Conservation (phyloP, 1,139 yeast species). For the Pichia inconspicua region DNA sequence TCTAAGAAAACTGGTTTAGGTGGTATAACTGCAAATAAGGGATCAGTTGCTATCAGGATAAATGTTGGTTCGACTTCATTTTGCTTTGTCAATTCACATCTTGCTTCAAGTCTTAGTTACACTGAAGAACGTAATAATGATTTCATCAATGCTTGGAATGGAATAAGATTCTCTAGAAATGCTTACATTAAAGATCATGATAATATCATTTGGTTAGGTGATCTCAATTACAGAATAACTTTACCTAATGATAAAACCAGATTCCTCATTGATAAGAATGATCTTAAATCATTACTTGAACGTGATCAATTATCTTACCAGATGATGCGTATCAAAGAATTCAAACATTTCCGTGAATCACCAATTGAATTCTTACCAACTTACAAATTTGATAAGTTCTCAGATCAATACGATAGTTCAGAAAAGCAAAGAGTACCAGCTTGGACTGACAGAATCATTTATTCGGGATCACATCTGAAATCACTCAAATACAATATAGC, state of each 20-base stretch:
- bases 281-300: constrained; percentile 49
- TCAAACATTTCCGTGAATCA: constrained; percentile 54
- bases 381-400: constrained; percentile 84
- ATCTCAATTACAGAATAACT: constrained; percentile 76
- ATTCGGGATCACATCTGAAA: constrained; percentile 43
- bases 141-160: constrained; percentile 59
- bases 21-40: constrained; percentile 93
- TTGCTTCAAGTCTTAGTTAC: constrained; percentile 82
- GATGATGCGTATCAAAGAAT: constrained; percentile 53
- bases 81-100: constrained; percentile 80
- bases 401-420: constrained; percentile 68
- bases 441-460: constrained; percentile 90
- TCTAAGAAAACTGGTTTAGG: constrained; percentile 90
- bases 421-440: constrained; percentile 94
- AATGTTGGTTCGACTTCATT: constrained; percentile 65
- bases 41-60: constrained; percentile 83
- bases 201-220: constrained; percentile 88
- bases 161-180: constrained; percentile 43
- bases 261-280: constrained; percentile 41
- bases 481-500: constrained; percentile 57
- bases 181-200: constrained; percentile 63
- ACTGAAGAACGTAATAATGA: constrained; percentile 80
- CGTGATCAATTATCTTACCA: constrained; percentile 74
- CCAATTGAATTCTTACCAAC: constrained; percentile 79
- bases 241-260: constrained; percentile 65